Percentiles rank a stretch among this genome's conserved stretches.
phyloP scores from a whole-genome alignment of 148 eudicot genomes.

The Cornus florida region DNA sequence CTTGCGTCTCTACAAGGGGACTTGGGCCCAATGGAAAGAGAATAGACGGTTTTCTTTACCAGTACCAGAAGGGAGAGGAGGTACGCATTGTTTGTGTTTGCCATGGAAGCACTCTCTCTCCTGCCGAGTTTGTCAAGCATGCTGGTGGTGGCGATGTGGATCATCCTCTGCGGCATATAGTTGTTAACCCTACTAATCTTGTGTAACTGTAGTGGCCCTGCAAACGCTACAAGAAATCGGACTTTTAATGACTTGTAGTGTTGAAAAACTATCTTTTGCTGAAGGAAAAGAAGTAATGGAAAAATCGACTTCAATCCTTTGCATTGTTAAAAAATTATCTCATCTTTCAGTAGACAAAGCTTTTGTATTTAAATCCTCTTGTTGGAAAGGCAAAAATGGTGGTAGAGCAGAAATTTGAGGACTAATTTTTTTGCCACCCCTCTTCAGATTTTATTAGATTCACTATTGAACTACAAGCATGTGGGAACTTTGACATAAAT shows the following conservation, averaged over 20 bases:
- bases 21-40: conserved; percentile 44
- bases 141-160: conserved; percentile 63
- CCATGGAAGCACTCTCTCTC: conserved; percentile 61
- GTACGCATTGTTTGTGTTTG: conserved; percentile 64
- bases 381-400: not conserved
- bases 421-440: no score
- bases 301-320: no score
- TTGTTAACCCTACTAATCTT: conserved; percentile 42
- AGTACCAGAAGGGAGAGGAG: conserved; percentile 52
- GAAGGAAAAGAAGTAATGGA: no score
- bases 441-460: no score
- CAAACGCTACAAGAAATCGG: not conserved
- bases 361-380: not conserved
- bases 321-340: not conserved
- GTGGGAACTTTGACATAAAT: no score
- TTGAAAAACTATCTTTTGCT: not conserved
- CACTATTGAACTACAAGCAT: no score
- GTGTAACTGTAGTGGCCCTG: not conserved
- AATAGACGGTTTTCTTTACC: conserved; percentile 54
- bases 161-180: conserved; percentile 58
- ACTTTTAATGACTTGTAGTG: no score
- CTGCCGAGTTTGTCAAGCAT: conserved; percentile 67
- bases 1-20: conserved; percentile 42
- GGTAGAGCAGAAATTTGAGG: no score
- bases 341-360: not conserved